Conservation (phyloP, 164 flowering plant genomes). For the Taxillus chinensis region DNA sequence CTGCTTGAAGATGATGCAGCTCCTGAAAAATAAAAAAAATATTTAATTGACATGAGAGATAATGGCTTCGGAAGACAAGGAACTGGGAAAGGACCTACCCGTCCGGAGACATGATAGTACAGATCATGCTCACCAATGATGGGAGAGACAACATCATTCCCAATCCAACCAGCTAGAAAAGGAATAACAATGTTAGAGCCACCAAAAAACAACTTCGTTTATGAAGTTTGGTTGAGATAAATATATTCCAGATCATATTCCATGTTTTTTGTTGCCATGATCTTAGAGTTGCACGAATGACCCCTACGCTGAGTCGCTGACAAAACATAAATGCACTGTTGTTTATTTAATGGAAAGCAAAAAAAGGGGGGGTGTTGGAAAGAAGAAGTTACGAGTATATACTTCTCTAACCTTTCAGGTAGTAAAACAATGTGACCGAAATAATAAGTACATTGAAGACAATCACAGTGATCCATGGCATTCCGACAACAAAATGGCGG, state of each 20-base stretch:
- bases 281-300: no score
- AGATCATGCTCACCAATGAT: conserved; percentile 90
- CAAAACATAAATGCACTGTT: no score
- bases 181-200: background rate
- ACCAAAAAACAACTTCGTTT: no score
- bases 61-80: conserved; percentile 1
- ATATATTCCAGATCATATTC: no score
- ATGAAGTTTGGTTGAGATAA: no score
- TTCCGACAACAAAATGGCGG: conserved; percentile 83
- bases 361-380: background rate
- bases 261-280: no score
- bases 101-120: conserved; percentile 52
- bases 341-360: background rate
- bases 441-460: conserved; percentile 70
- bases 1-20: conserved; percentile 58
- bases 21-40: conserved; percentile 43
- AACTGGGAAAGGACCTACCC: conserved; percentile 45
- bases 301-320: no score
- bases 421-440: conserved; percentile 82
- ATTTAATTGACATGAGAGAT: background rate
- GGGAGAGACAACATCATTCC: conserved; percentile 77
- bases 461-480: conserved; percentile 93
- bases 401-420: conserved; percentile 65
- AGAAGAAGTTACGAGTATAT: background rate
- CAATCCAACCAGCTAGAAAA: conserved; percentile 91